Evolutionary conservation across 768 basidiomycete species (phyloP).

Genomic region (Hypholoma sublateritium): DNA sequence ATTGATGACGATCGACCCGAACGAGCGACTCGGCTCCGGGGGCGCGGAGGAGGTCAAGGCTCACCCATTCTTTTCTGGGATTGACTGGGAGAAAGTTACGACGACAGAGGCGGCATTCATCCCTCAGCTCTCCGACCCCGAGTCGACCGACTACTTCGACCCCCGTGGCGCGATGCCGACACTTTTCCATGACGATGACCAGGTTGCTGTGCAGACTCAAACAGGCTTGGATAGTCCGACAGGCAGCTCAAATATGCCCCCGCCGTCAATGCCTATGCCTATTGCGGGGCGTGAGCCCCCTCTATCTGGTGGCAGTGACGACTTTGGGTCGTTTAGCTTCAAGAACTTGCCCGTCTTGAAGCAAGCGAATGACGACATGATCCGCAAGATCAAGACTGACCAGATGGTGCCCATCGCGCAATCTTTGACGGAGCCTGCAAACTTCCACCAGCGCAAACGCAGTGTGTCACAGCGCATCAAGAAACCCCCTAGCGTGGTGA

Average conservation of each 20-base stretch:
- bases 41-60: constrained; percentile 92
- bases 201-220: constrained; percentile 52
- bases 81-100: constrained; percentile 93
- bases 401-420: constrained; percentile 79
- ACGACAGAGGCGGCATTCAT: constrained; percentile 91
- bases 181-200: constrained; percentile 89
- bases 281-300: constrained; percentile 39
- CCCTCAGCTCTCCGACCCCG: constrained; percentile 91
- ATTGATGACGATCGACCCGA: constrained; percentile 80
- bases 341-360: constrained; percentile 96
- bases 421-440: constrained; percentile 63
- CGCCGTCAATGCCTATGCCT: constrained; percentile 43
- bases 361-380: constrained; percentile 98
- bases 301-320: constrained; percentile 68
- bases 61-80: constrained; percentile 86
- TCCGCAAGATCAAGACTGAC: constrained; percentile 92
- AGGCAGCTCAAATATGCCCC: constrained; percentile 38
- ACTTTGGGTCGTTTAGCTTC: constrained; percentile 98
- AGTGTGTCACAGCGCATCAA: constrained; percentile 83
- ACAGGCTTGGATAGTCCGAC: constrained; percentile 46
- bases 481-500: constrained; percentile 79
- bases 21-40: constrained; percentile 75
- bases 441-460: constrained; percentile 66
- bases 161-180: constrained; percentile 90
- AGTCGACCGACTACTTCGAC: constrained; percentile 99